phyloP scores from a whole-genome alignment of 331 rosid species.

The Quercus tomentella region DNA sequence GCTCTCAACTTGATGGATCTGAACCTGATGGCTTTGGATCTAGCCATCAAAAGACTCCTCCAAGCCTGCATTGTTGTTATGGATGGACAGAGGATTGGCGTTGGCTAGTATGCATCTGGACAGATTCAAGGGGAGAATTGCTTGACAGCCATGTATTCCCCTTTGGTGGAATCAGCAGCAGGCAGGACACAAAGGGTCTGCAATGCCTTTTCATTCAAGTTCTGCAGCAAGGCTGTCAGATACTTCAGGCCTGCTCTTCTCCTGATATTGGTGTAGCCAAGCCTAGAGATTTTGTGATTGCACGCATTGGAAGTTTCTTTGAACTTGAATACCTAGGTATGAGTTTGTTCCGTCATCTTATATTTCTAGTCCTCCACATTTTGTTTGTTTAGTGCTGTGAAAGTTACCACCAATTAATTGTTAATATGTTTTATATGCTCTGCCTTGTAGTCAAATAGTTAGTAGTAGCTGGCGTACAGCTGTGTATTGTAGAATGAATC shows the following conservation, averaged over 20 bases:
- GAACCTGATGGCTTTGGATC: constrained; percentile 51
- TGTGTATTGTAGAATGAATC: neutral
- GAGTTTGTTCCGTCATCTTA: neutral
- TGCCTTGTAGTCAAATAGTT: neutral
- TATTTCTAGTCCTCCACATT: neutral
- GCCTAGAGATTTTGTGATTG: constrained; percentile 93
- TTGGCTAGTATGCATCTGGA: constrained; percentile 98
- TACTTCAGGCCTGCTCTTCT: constrained; percentile 77
- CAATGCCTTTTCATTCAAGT: constrained; percentile 95
- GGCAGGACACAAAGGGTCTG: constrained; percentile 98
- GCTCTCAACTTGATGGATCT: constrained; percentile 66
- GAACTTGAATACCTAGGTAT: constrained; percentile 97
- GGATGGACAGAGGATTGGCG: constrained; percentile 99
- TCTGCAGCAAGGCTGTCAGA: constrained; percentile 95
- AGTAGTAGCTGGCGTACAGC: neutral
- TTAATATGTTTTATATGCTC: neutral
- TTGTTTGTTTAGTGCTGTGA: neutral
- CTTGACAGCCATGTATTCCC: constrained; percentile 90
- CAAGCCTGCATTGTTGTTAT: constrained; percentile 95
- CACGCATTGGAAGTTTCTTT: constrained; percentile 91
- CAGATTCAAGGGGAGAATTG: constrained; percentile 96
- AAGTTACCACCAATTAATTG: neutral
- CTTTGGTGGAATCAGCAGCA: constrained; percentile 97
- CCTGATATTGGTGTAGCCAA: constrained; percentile 67
- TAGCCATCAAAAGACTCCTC: constrained; percentile 47